Conservation (phyloP, 176 grass and related monocot genomes). For the maize (Zea mays) region Zm-B73-REFERENCE-NAM-5.0 NC_050096.1:231056501-231057000, state of each 20-base stretch:
- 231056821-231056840: slow-evolving; percentile 79
- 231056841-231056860: slow-evolving; percentile 81
- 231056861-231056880: slow-evolving; percentile 88
- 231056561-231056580: slow-evolving; percentile 43
- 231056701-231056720: slow-evolving; percentile 32
- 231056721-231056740: slow-evolving; percentile 67
- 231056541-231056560: slow-evolving; percentile 14
- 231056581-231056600: slow-evolving; percentile 32
- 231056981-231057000: not conserved
- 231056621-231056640: slow-evolving; percentile 27
- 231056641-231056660: slow-evolving; percentile 23
- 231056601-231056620: slow-evolving; percentile 39
- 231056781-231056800: not conserved
- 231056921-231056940: not conserved
- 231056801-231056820: slow-evolving; percentile 23
- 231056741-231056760: not conserved
- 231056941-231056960: not conserved
- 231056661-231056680: slow-evolving; percentile 8
- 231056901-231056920: slow-evolving; percentile 53
- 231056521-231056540: not conserved
- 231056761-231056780: not conserved
- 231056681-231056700: slow-evolving; percentile 3
- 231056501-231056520: not conserved
- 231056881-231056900: slow-evolving; percentile 82
- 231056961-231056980: slow-evolving; percentile 1